Percentiles rank a stretch among this genome's conserved stretches.
Conservation (phyloP, 2,329 filamentous ascomycete genomes). For the Botrytis cinerea region DNA sequence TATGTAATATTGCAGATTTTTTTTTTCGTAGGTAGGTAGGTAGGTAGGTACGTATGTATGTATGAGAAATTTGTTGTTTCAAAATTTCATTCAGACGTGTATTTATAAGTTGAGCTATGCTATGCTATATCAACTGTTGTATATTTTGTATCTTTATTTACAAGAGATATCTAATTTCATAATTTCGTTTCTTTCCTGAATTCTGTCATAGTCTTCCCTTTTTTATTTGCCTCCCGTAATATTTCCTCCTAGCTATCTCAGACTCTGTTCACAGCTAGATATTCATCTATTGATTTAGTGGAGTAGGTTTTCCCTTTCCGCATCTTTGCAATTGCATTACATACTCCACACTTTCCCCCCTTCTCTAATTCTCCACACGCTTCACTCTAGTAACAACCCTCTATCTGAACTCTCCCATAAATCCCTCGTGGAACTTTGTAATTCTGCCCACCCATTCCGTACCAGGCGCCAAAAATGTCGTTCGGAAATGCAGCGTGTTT, state of each 20-base stretch:
- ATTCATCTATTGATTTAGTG: background rate
- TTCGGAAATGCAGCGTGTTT: constrained; percentile 88
- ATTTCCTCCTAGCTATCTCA: background rate
- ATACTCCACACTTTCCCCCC: background rate
- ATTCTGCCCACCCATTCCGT: constrained; percentile 92
- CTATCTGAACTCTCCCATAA: constrained; percentile 75
- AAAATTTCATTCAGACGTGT: background rate
- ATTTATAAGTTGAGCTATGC: no score
- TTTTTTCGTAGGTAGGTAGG: no score
- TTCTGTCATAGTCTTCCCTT: background rate
- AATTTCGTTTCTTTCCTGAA: background rate
- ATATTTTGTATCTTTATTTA: background rate
- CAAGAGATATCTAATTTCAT: background rate
- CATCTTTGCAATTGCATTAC: background rate
- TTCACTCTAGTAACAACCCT: background rate
- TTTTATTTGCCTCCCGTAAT: background rate
- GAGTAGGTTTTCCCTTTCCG: background rate
- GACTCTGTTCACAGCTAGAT: no score
- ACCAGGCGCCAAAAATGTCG: constrained; percentile 93
- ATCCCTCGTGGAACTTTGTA: constrained; percentile 85
- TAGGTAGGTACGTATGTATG: background rate
- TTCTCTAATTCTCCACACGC: background rate
- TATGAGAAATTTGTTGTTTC: background rate
- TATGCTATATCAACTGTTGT: background rate
- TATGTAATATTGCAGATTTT: no score